These are phyloP conservation scores for Candida saitoana DNA, from an alignment of 805 yeast genomes.

Conservation along the genomic window DNA sequence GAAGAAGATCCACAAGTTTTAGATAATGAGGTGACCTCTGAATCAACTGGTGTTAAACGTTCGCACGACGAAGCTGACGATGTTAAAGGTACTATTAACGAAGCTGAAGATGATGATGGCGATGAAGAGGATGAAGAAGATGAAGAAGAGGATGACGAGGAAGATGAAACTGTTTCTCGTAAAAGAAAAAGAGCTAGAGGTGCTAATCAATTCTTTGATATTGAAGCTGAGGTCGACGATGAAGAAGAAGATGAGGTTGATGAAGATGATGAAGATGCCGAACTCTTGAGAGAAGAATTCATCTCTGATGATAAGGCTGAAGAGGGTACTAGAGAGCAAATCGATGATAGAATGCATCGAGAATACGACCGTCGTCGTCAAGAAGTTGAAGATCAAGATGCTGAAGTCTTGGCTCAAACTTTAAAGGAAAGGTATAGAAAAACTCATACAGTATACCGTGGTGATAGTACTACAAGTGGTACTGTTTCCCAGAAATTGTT, in stretches of 20 bases:
- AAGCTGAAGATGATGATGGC: conserved; percentile 23
- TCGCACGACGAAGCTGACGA: conserved; percentile 7
- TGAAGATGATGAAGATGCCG: conserved; percentile 88
- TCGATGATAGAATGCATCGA: conserved; percentile 80
- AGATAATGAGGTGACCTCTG: neutral
- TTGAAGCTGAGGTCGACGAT: conserved; percentile 97
- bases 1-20: neutral
- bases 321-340: conserved; percentile 30
- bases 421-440: conserved; percentile 91
- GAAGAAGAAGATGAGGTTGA: conserved; percentile 93
- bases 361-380: conserved; percentile 86
- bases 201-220: conserved; percentile 89
- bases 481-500: conserved; percentile 86
- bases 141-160: conserved; percentile 49
- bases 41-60: conserved; percentile 7
- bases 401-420: conserved; percentile 88
- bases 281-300: conserved; percentile 75
- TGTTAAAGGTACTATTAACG: conserved; percentile 10
- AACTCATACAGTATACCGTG: conserved; percentile 76
- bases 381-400: conserved; percentile 88
- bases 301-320: conserved; percentile 67
- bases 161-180: conserved; percentile 49
- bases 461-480: conserved; percentile 61
- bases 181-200: conserved; percentile 45
- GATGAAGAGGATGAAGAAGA: conserved; percentile 47